These are phyloP conservation scores for Neurospora tetrasperma DNA, from an alignment of 495 filamentous ascomycete species.

Conservation along the genomic window DNA sequence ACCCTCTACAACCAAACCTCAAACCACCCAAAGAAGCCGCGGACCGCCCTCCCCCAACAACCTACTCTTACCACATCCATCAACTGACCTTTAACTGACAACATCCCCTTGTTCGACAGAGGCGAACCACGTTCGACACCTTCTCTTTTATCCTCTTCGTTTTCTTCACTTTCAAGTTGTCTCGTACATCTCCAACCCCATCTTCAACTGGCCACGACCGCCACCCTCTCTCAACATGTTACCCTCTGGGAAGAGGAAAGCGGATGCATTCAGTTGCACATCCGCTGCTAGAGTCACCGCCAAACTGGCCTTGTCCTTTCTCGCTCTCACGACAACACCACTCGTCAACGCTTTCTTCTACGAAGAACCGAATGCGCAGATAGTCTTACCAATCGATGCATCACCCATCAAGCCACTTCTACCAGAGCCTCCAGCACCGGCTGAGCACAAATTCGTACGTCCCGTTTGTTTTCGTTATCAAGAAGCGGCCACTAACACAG, in stretches of 20 bases:
- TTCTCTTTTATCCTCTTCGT: neutral
- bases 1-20: neutral
- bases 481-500: neutral
- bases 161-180: neutral
- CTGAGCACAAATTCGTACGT: slow-evolving; percentile 43
- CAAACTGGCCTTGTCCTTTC: slow-evolving; percentile 50
- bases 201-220: neutral
- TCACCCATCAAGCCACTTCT: slow-evolving; percentile 27
- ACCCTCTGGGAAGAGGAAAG: slow-evolving; percentile 25
- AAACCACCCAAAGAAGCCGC: neutral
- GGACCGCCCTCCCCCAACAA: neutral
- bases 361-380: slow-evolving; percentile 10
- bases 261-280: slow-evolving; percentile 24
- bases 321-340: slow-evolving; percentile 41
- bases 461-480: neutral
- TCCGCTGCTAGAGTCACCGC: slow-evolving; percentile 51
- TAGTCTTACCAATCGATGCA: slow-evolving; percentile 25
- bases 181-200: neutral
- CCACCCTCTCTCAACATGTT: slow-evolving; percentile 23
- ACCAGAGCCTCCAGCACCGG: slow-evolving; percentile 28
- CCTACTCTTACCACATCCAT: neutral
- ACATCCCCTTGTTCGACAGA: neutral
- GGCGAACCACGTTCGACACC: neutral
- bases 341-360: slow-evolving; percentile 13
- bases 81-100: neutral